Percentiles rank a stretch among this genome's conserved stretches.
These are phyloP conservation scores for Trametes versicolor DNA, from an alignment of 1,284 basidiomycete species.

Conservation along the genomic window DNA sequence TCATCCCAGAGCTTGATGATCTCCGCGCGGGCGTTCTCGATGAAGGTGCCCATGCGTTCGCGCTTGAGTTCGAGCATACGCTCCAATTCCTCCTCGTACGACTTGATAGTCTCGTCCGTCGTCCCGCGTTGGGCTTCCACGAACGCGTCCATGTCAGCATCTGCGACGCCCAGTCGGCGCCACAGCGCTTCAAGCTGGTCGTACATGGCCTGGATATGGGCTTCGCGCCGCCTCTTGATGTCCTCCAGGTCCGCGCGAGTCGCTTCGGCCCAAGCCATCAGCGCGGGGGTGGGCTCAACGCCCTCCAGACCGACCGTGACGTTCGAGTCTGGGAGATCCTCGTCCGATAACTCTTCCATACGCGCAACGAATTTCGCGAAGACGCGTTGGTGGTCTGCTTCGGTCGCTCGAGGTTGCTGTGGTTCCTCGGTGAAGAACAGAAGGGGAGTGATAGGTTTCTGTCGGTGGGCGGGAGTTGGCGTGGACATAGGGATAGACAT, in stretches of 20 bases:
- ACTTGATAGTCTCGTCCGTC: conserved; percentile 75
- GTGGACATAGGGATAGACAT: conserved; percentile 41
- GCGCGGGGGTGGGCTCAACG: conserved; percentile 72
- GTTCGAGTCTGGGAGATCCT: conserved; percentile 54
- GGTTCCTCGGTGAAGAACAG: conserved; percentile 37
- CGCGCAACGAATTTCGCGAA: conserved; percentile 69
- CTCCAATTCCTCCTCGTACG: conserved; percentile 91
- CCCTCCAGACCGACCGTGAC: conserved; percentile 59
- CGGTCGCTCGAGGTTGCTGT: conserved; percentile 38
- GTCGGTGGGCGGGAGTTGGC: conserved; percentile 44
- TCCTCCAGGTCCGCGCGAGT: conserved; percentile 71
- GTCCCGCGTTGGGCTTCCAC: conserved; percentile 83
- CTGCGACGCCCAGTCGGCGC: conserved; percentile 78
- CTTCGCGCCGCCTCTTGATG: conserved; percentile 73
- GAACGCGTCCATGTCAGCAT: conserved; percentile 82
- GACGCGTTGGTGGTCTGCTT: conserved; percentile 63
- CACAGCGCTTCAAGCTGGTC: conserved; percentile 87
- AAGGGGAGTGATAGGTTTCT: conserved; percentile 38
- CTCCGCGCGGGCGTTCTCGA: conserved; percentile 84
- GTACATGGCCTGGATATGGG: conserved; percentile 86
- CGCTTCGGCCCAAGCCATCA: conserved; percentile 70
- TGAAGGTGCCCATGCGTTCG: conserved; percentile 88
- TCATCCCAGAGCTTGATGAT: conserved; percentile 88
- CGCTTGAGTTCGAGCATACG: conserved; percentile 91
- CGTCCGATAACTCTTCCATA: conserved; percentile 69